Evolutionary conservation across 805 yeast genomes (phyloP).

Genomic region (Candida nanaspora): DNA sequence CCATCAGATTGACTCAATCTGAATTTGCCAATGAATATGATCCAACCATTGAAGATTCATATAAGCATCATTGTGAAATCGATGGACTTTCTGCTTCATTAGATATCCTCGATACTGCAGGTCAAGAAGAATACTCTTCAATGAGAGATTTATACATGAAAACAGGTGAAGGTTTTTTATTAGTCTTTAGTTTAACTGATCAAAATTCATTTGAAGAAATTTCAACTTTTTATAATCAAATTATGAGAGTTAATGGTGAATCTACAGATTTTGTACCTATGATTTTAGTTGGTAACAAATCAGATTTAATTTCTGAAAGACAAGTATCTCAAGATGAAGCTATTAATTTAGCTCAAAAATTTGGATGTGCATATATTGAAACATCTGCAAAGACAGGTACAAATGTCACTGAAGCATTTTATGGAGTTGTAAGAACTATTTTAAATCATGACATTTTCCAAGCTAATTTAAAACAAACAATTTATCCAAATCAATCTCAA

Average conservation of each 20-base stretch:
- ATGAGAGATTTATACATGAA: slow-evolving; percentile 94
- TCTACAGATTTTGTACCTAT: slow-evolving; percentile 62
- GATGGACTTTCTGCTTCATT: slow-evolving; percentile 71
- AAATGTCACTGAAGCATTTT: slow-evolving; percentile 50
- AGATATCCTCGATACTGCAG: slow-evolving; percentile 96
- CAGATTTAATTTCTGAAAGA: slow-evolving; percentile 58
- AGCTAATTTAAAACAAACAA: slow-evolving; percentile 20
- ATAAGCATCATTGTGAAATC: slow-evolving; percentile 79
- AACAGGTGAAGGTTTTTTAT: slow-evolving; percentile 88
- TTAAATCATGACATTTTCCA: slow-evolving; percentile 16
- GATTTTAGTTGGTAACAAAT: slow-evolving; percentile 69
- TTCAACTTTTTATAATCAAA: slow-evolving; percentile 51
- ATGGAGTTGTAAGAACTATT: slow-evolving; percentile 27
- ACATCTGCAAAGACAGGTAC: slow-evolving; percentile 88
- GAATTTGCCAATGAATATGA: slow-evolving; percentile 97
- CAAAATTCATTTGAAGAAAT: slow-evolving; percentile 81
- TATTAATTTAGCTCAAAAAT: slow-evolving; percentile 50
- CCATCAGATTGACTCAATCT: slow-evolving; percentile 89
- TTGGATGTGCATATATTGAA: slow-evolving; percentile 74
- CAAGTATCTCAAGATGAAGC: slow-evolving; percentile 59
- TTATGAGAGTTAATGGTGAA: slow-evolving; percentile 42
- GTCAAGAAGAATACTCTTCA: slow-evolving; percentile 94
- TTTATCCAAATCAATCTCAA: slow-evolving; percentile 14
- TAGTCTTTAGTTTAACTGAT: slow-evolving; percentile 85
- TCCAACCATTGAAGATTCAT: slow-evolving; percentile 93